These are phyloP conservation scores for Tricharina praecox DNA, from an alignment of 495 filamentous ascomycete species.

Conservation along the genomic window DNA sequence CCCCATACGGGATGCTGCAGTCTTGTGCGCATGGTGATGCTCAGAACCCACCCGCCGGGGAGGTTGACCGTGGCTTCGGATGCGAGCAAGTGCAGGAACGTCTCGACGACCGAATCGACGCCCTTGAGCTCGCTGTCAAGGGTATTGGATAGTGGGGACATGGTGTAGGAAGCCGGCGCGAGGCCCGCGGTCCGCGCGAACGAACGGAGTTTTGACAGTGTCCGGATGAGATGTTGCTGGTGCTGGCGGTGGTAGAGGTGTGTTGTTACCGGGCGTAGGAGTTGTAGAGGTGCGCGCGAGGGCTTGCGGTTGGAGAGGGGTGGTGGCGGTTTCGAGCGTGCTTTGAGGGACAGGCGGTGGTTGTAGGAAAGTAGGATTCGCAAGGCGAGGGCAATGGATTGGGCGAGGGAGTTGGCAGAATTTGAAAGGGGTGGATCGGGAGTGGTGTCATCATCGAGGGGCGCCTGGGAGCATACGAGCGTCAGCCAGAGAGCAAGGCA, in stretches of 20 bases:
- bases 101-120: constrained; percentile 20
- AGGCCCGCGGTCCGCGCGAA: constrained; percentile 20
- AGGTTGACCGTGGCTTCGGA: constrained; percentile 19
- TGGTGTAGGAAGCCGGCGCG: constrained; percentile 10
- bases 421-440: constrained; percentile 2
- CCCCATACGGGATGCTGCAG: constrained; percentile 16
- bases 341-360: constrained; percentile 49
- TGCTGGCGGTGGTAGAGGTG: constrained; percentile 43
- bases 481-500: background rate
- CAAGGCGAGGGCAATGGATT: constrained; percentile 41
- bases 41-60: constrained; percentile 21
- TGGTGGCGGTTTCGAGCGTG: constrained; percentile 43
- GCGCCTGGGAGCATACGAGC: constrained; percentile 13
- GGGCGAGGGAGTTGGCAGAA: constrained; percentile 32
- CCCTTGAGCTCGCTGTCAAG: constrained; percentile 8
- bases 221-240: constrained; percentile 29
- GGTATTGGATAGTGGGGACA: constrained; percentile 16
- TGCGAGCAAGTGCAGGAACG: constrained; percentile 18
- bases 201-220: constrained; percentile 22
- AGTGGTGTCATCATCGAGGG: constrained; percentile 32
- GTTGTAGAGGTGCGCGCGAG: constrained; percentile 35
- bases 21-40: constrained; percentile 21
- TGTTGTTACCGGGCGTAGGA: constrained; percentile 50
- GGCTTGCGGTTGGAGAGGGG: constrained; percentile 39
- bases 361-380: constrained; percentile 55